These are phyloP conservation scores for Apiotrichum gracile DNA, from an alignment of 1,284 basidiomycete genomes.

Conservation along the genomic window DNA sequence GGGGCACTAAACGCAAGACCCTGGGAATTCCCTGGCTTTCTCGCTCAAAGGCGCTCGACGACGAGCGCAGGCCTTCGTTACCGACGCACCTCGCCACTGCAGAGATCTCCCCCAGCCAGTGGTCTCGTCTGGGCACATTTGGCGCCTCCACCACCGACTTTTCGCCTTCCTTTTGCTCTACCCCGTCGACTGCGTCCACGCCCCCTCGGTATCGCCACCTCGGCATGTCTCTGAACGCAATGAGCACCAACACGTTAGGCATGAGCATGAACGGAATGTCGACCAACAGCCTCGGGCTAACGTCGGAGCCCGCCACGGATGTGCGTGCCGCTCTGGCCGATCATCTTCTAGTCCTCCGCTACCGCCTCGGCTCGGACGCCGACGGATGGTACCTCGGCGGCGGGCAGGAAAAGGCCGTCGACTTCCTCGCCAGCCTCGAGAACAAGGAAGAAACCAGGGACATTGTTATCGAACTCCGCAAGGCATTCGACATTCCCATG, in stretches of 20 bases:
- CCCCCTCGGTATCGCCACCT: neutral
- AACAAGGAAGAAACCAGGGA: neutral
- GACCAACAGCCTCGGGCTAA: slow-evolving; percentile 7
- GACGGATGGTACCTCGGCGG: slow-evolving; percentile 33
- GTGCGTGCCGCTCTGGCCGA: slow-evolving; percentile 18
- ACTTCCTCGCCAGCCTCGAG: slow-evolving; percentile 16
- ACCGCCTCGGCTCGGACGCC: slow-evolving; percentile 18
- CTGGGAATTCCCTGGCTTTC: slow-evolving; percentile 18
- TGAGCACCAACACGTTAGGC: neutral
- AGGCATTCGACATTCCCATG: neutral
- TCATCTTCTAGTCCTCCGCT: slow-evolving; percentile 25
- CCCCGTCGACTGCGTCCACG: neutral
- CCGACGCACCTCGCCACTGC: slow-evolving; percentile 13
- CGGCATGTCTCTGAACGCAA: neutral
- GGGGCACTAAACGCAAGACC: slow-evolving; percentile 12
- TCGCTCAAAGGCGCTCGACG: slow-evolving; percentile 11
- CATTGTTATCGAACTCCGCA: slow-evolving; percentile 8
- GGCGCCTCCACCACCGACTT: neutral
- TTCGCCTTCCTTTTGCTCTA: neutral
- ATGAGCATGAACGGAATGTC: neutral
- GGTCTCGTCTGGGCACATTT: neutral
- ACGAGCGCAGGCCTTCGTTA: slow-evolving; percentile 29
- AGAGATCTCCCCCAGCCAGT: neutral
- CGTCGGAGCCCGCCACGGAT: neutral
- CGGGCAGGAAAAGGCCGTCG: slow-evolving; percentile 20